Conservation (phyloP, 2,329 filamentous ascomycete genomes). For the Cadophora sp. region DNA sequence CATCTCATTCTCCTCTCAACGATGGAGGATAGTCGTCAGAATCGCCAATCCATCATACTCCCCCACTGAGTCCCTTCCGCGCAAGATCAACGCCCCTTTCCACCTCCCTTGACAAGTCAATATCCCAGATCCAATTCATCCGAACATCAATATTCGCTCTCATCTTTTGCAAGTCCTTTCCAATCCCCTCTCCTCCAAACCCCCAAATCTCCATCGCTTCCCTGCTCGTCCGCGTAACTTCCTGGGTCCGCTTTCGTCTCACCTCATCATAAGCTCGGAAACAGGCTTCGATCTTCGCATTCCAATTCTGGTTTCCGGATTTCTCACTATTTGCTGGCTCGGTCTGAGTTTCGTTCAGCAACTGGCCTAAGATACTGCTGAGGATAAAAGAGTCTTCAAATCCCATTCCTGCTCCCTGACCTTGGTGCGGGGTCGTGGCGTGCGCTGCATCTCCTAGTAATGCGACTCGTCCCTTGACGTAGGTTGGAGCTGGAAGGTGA, state of each 20-base stretch:
- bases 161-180: slow-evolving; percentile 4
- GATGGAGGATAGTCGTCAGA: too few species aligned
- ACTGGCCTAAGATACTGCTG: slow-evolving; percentile 2
- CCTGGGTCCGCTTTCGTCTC: slow-evolving; percentile 13
- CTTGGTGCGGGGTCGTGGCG: slow-evolving; percentile 63
- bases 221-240: slow-evolving; percentile 15
- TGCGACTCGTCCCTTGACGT: slow-evolving; percentile 51
- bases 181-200: not conserved
- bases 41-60: too few species aligned
- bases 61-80: not conserved
- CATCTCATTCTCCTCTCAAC: too few species aligned
- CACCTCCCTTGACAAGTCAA: not conserved
- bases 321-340: not conserved
- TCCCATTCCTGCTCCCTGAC: slow-evolving; percentile 61
- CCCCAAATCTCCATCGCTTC: slow-evolving; percentile 11
- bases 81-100: slow-evolving; percentile 11
- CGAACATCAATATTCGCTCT: slow-evolving; percentile 2
- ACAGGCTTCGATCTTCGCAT: not conserved
- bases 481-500: slow-evolving; percentile 49
- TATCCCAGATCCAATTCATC: slow-evolving; percentile 16
- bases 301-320: not conserved
- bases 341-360: not conserved
- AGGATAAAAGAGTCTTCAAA: slow-evolving; percentile 48
- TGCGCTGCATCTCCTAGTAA: slow-evolving; percentile 68
- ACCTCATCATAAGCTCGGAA: slow-evolving; percentile 21